These are phyloP conservation scores for Phytophthora cajani DNA, from an alignment of 352 stramenopile genomes.

Conservation along the genomic window DNA sequence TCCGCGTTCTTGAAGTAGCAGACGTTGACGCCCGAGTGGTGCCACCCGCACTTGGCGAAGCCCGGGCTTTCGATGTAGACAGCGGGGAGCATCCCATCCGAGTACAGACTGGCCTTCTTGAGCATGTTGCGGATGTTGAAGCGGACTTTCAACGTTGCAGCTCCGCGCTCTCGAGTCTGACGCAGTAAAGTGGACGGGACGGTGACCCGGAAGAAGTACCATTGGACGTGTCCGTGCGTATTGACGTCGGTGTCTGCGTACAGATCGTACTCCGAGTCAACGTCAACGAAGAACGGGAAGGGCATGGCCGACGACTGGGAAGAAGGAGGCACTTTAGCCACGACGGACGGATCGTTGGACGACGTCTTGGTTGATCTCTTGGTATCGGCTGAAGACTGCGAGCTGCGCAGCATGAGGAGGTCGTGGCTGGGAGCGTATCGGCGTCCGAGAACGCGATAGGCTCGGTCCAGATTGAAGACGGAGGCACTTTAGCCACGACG, in stretches of 20 bases:
- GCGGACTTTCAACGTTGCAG: constrained; percentile 47
- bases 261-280: constrained; percentile 75
- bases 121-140: constrained; percentile 92
- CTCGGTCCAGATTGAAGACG: constrained; percentile 81
- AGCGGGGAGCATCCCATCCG: constrained; percentile 86
- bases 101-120: constrained; percentile 88
- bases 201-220: constrained; percentile 86
- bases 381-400: not conserved
- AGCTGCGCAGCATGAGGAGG: constrained; percentile 26
- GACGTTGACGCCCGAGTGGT: constrained; percentile 71
- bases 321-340: constrained; percentile 11
- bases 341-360: not conserved
- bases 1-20: constrained; percentile 87
- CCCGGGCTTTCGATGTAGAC: constrained; percentile 56
- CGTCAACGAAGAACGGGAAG: constrained; percentile 65
- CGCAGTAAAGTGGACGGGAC: constrained; percentile 27
- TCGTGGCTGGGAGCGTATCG: constrained; percentile 61
- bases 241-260: constrained; percentile 77
- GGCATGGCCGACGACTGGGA: constrained; percentile 27
- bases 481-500: not conserved
- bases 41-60: constrained; percentile 59
- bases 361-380: constrained; percentile 5
- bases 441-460: constrained; percentile 63
- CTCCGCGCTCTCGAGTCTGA: constrained; percentile 24
- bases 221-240: constrained; percentile 86